These are phyloP conservation scores for Lecanicillium sp. DNA, from an alignment of 2,329 filamentous ascomycete genomes.

Conservation along the genomic window DNA sequence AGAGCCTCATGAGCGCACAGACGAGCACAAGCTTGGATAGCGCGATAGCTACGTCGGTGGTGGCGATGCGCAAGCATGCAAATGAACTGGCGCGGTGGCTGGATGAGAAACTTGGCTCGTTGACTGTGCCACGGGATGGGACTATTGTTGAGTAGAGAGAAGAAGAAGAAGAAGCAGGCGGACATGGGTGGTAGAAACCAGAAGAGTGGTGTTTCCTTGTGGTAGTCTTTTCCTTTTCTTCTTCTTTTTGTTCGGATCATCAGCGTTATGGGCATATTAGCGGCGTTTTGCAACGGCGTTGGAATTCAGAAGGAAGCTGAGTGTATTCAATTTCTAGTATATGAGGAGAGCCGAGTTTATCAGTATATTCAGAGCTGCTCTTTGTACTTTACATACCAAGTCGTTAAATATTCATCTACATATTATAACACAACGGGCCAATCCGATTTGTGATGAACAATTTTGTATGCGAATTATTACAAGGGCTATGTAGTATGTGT, in stretches of 20 bases:
- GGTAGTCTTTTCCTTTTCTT: background rate
- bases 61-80: constrained; percentile 45
- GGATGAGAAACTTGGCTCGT: constrained; percentile 48
- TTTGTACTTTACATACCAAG: background rate
- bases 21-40: constrained; percentile 33
- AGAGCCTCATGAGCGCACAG: constrained; percentile 37
- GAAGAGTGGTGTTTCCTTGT: background rate
- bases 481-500: too few relatives aligned
- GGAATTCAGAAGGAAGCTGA: background rate
- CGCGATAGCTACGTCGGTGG: constrained; percentile 35
- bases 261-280: constrained; percentile 13
- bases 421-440: background rate
- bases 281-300: background rate
- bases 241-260: constrained; percentile 7
- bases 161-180: too few relatives aligned
- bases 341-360: background rate
- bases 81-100: constrained; percentile 52
- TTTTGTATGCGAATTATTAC: too few relatives aligned
- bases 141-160: constrained; percentile 25
- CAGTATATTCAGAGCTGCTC: background rate
- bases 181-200: too few relatives aligned
- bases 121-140: constrained; percentile 45
- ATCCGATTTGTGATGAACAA: too few relatives aligned
- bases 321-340: background rate
- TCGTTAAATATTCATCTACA: background rate